Percentiles rank a stretch among this genome's conserved stretches.
phyloP scores from a whole-genome alignment of 2,329 filamentous ascomycete genomes.

The Pleomassaria siparia region DNA sequence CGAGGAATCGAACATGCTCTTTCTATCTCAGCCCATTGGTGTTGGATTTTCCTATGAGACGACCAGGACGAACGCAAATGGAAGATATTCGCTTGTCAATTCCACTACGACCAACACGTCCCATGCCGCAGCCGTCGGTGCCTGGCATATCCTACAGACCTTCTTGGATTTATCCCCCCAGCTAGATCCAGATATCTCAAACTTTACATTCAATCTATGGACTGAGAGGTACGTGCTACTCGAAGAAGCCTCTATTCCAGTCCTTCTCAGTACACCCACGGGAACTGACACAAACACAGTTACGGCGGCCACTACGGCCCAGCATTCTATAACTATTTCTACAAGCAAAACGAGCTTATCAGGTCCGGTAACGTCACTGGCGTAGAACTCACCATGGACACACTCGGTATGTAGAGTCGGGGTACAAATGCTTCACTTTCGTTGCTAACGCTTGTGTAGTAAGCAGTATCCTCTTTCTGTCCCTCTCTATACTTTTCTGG shows the following conservation, averaged over 20 bases:
- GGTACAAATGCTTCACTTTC: no score
- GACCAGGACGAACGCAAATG: constrained; percentile 23
- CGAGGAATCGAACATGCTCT: constrained; percentile 43
- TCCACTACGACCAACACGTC: constrained; percentile 35
- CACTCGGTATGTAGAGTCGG: no score
- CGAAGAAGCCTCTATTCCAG: neutral
- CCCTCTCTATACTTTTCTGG: no score
- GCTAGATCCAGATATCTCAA: constrained; percentile 54
- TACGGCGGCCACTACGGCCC: constrained; percentile 54
- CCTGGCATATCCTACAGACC: constrained; percentile 41
- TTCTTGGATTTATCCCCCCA: constrained; percentile 39
- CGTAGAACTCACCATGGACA: constrained; percentile 55
- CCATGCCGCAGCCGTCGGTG: constrained; percentile 35
- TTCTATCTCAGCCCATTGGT: constrained; percentile 42
- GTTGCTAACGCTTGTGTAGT: no score
- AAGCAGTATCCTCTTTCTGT: no score
- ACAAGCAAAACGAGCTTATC: constrained; percentile 57
- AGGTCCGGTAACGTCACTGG: constrained; percentile 50
- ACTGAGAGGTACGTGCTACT: constrained; percentile 41
- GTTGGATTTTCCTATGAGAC: constrained; percentile 45
- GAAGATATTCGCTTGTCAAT: constrained; percentile 36
- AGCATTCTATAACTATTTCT: constrained; percentile 59
- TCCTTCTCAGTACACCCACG: neutral
- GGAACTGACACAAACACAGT: constrained; percentile 7
- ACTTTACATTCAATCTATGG: constrained; percentile 55